Percentiles rank a stretch among this genome's conserved stretches.
Evolutionary conservation across 345 rosid genomes (phyloP).

Genomic region (Linum trigynum): DNA sequence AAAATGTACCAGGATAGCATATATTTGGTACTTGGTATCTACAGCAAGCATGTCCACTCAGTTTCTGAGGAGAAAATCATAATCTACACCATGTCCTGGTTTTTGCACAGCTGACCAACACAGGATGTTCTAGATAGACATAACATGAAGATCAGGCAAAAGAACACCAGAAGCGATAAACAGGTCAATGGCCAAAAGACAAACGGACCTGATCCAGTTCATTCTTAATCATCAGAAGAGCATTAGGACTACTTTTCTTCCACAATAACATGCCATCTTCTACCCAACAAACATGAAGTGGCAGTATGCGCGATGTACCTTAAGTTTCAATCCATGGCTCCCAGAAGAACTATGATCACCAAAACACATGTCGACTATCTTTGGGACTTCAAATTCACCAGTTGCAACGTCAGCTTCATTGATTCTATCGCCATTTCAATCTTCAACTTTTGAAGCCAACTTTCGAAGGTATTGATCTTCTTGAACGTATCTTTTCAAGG

Average conservation of each 20-base stretch:
- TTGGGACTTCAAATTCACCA: conserved; percentile 66
- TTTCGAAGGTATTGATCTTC: conserved; percentile 12
- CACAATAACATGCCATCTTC: background rate
- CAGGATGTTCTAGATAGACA: too few relatives aligned
- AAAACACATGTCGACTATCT: conserved; percentile 66
- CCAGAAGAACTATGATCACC: conserved; percentile 70
- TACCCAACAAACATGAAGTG: background rate
- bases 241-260: background rate
- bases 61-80: too few relatives aligned
- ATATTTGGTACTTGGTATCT: too few relatives aligned
- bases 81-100: too few relatives aligned
- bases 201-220: background rate
- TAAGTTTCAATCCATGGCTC: conserved; percentile 51
- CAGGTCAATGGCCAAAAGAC: too few relatives aligned
- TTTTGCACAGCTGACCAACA: too few relatives aligned
- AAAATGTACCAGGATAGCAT: too few relatives aligned
- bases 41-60: too few relatives aligned
- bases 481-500: conserved; percentile 13
- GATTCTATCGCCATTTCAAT: conserved; percentile 22
- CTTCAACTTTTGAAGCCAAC: conserved; percentile 14
- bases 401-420: conserved; percentile 21
- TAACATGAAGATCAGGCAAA: too few relatives aligned
- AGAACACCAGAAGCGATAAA: too few relatives aligned
- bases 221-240: background rate
- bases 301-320: conserved; percentile 33